Percentiles rank a stretch among this genome's conserved stretches.
Conservation (phyloP, 2,329 filamentous ascomycete genomes). For the Verticillium zaregamsianum region DNA sequence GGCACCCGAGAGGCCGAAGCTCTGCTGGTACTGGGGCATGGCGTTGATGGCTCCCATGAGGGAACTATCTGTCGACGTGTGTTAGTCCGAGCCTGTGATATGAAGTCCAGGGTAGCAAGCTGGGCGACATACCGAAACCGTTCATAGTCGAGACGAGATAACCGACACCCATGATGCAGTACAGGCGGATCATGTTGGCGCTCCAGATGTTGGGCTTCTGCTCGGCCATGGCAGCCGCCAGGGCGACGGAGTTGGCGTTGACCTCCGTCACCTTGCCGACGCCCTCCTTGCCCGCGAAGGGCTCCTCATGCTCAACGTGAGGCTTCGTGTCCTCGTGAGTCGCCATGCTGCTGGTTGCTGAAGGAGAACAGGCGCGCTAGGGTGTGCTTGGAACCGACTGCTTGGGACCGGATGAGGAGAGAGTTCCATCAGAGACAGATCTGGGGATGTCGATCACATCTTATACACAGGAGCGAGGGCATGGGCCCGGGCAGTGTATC, state of each 20-base stretch:
- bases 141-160: constrained; percentile 25
- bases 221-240: constrained; percentile 27
- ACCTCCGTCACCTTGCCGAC: constrained; percentile 24
- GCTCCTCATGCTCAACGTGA: constrained; percentile 20
- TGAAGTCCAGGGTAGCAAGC: too few relatives aligned
- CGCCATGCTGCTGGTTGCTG: not conserved
- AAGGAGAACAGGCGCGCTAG: not conserved
- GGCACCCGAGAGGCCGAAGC: constrained; percentile 35
- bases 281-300: constrained; percentile 12
- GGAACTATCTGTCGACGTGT: constrained; percentile 35
- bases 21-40: constrained; percentile 40
- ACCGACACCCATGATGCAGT: constrained; percentile 18
- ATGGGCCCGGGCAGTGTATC: not conserved
- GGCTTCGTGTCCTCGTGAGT: constrained; percentile 2
- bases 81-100: not conserved
- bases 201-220: constrained; percentile 29
- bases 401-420: not conserved
- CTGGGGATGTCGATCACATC: not conserved
- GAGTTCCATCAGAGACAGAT: not conserved
- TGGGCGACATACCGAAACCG: constrained; percentile 18
- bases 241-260: constrained; percentile 29
- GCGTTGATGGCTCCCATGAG: constrained; percentile 34
- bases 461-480: not conserved
- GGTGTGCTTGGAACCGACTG: not conserved
- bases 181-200: constrained; percentile 26